Conservation (phyloP, 805 yeast species). For the Monosporozyma yasuniensis region DNA sequence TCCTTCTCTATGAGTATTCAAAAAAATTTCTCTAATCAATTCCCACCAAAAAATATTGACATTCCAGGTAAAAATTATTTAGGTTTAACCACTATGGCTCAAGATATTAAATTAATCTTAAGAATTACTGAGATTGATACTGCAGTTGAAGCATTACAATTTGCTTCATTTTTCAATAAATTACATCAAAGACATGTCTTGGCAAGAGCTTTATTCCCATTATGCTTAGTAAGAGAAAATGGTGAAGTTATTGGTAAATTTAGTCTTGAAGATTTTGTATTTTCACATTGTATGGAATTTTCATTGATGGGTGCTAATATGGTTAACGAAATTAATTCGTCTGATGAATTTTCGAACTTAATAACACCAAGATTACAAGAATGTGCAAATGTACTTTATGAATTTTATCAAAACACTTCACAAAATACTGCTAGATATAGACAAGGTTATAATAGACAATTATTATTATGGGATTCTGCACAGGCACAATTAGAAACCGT, state of each 20-base stretch:
- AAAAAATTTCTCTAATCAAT: conserved; percentile 37
- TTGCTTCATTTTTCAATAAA: conserved; percentile 30
- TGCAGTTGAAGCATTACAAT: conserved; percentile 26
- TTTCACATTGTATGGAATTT: conserved; percentile 37
- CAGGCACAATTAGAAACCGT: conserved; percentile 66
- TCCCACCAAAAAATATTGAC: conserved; percentile 35
- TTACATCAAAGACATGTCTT: conserved; percentile 33
- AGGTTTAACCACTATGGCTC: conserved; percentile 25
- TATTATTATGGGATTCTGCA: conserved; percentile 63
- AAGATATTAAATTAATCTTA: conserved; percentile 34
- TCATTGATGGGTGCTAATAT: conserved; percentile 14
- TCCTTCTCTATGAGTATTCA: conserved; percentile 42
- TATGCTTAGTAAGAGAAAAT: conserved; percentile 55
- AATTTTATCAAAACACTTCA: conserved; percentile 37
- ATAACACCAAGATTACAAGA: conserved; percentile 31
- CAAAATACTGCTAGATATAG: conserved; percentile 79
- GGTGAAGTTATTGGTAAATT: conserved; percentile 47
- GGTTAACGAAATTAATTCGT: background rate
- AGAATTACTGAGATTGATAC: conserved; percentile 25
- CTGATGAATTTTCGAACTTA: conserved; percentile 3
- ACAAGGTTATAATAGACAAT: conserved; percentile 53
- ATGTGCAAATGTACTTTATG: conserved; percentile 38
- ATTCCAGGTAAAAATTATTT: conserved; percentile 28
- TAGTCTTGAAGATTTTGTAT: conserved; percentile 31
- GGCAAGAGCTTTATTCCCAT: conserved; percentile 55